Evolutionary conservation across 768 basidiomycete species (phyloP).

Genomic region (Coprinopsis marcescibilis): DNA sequence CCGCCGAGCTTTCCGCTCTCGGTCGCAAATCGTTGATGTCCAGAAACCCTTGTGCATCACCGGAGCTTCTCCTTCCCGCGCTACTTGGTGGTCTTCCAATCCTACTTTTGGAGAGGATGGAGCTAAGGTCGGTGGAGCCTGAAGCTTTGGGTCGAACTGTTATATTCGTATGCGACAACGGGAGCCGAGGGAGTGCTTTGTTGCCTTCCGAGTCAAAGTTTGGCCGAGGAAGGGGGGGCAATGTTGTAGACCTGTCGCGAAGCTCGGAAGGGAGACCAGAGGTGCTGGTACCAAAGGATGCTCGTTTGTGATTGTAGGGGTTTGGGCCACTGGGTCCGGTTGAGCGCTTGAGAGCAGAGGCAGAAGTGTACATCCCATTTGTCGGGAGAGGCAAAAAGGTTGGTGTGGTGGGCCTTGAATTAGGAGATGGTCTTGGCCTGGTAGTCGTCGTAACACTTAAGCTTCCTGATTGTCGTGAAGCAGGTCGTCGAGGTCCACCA

Average conservation of each 20-base stretch:
- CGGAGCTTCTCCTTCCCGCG: constrained; percentile 23
- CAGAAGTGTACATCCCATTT: constrained; percentile 38
- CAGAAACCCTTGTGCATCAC: constrained; percentile 17
- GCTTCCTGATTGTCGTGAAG: constrained; percentile 67
- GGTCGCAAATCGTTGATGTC: constrained; percentile 28
- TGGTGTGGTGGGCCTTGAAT: constrained; percentile 69
- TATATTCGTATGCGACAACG: constrained; percentile 34
- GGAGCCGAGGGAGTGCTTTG: constrained; percentile 39
- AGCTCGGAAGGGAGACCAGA: constrained; percentile 23
- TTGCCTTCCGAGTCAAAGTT: constrained; percentile 30
- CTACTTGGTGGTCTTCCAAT: constrained; percentile 38
- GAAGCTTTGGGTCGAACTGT: constrained; percentile 43
- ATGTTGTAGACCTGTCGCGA: constrained; percentile 30
- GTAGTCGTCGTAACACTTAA: constrained; percentile 42
- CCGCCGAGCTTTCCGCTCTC: constrained; percentile 21
- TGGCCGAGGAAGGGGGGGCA: constrained; percentile 26
- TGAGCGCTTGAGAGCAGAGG: constrained; percentile 52
- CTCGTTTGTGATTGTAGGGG: constrained; percentile 46
- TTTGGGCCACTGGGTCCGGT: constrained; percentile 42
- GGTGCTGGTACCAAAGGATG: constrained; percentile 53
- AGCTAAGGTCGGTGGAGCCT: constrained; percentile 24
- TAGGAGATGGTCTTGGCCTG: constrained; percentile 59
- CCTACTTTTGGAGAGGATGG: constrained; percentile 43
- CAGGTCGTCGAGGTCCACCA: constrained; percentile 54
- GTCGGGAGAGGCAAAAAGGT: constrained; percentile 72